Evolutionary conservation across 1,139 yeast species (phyloP), one percentile per base, ranked within the genome.

Genomic region (Kluyveromyces sp.): DNA sequence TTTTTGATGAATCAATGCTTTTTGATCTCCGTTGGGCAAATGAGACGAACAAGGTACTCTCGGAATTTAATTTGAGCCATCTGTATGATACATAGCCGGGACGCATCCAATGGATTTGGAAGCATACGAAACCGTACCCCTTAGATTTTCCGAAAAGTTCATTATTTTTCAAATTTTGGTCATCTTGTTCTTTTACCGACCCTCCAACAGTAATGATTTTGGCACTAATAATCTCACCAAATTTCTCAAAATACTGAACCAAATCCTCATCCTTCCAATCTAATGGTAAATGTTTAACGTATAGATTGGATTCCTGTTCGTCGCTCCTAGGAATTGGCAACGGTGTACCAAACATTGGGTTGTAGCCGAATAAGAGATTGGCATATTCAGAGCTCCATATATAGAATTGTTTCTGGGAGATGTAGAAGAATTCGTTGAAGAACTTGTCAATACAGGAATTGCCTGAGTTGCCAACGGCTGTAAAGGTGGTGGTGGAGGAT

Each of bases 61-160:
- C 51, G 6, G 50, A 50, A 25, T 54, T 52, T 4, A 59, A 42
- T 40, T 49, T 55, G 26, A 46, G 58, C 2, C 71, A 49, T 74
- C 67, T 63, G 75, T 72, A 10, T 67, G 64, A 25, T 72, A 58
- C 33, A 74, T 57, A 0, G 79, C 79, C 67, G 63, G 1, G 76
- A 71, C 0, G 79, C 79, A 54, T 72, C 75, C 7, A 68, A 52
- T 7, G 75, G 70, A 34, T 70, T 45, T 66, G 66, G 55, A 70
- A 75, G 48, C 77, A 74, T 10, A 75, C 78, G 57, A 75, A 75
- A 0, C 79, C 80, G 55, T 71, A 75, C 0, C 79, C 78, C 47
- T 73, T 67, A 0, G 77, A 67, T 0, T 55, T 34, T 0, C 71
- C 71, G 30, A 54, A 25, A 4, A 53, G 45, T n/a, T 46, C 43